Percentiles rank a stretch among this genome's conserved stretches.
phyloP scores from a whole-genome alignment of 2,329 filamentous ascomycete genomes.

The Fusarium illudens region DNA sequence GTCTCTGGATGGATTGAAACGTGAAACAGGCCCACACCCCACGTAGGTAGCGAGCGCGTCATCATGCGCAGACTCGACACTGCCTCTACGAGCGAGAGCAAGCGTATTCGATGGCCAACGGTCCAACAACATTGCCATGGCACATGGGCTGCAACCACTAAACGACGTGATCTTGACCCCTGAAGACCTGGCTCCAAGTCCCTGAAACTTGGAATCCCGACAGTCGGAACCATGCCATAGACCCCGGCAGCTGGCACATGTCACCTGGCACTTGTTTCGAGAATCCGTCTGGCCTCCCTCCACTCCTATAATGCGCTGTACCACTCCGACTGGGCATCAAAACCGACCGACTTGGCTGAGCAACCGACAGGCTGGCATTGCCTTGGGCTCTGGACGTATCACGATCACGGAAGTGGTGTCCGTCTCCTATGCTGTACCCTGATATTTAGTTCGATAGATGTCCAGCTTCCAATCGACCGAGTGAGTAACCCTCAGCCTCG shows the following conservation, averaged over 20 bases:
- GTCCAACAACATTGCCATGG: conserved; percentile 18
- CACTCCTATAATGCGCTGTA: conserved; percentile 3
- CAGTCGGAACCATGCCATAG: conserved; percentile 7
- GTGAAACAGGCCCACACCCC: conserved; percentile 37
- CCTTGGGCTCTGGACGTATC: not conserved
- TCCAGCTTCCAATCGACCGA: not conserved
- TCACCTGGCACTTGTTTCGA: conserved; percentile 9
- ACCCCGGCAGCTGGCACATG: conserved; percentile 9
- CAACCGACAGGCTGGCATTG: not conserved
- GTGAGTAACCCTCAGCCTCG: not conserved
- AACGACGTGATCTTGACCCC: conserved; percentile 1
- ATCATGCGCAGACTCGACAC: conserved; percentile 22
- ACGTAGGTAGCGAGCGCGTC: conserved; percentile 22
- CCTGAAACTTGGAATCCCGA: conserved; percentile 17
- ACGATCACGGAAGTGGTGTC: not conserved
- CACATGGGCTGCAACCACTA: conserved; percentile 22
- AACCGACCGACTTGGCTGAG: conserved; percentile 2
- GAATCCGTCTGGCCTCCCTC: conserved; percentile 5
- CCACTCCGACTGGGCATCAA: not conserved
- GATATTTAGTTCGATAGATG: not conserved
- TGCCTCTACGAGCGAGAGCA: conserved; percentile 7
- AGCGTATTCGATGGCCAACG: not conserved
- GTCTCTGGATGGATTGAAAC: conserved; percentile 34
- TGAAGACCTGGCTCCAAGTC: conserved; percentile 15
- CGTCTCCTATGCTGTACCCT: not conserved